Evolutionary conservation across 2,329 filamentous ascomycete species (phyloP).

Genomic region (Akanthomyces lecanii): DNA sequence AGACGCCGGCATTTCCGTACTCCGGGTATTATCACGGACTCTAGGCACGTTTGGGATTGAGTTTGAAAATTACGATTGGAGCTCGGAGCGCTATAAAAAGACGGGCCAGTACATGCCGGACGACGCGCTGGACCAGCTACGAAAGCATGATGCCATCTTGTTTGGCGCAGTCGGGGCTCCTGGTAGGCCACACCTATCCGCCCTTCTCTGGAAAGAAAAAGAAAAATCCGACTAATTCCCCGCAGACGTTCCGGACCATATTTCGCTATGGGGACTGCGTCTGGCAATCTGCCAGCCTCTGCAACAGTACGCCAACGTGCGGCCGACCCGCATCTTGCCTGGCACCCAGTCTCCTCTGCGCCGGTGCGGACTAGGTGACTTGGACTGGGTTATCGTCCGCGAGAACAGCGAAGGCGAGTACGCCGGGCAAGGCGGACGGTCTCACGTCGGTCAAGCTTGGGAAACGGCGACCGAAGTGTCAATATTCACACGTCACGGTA

Average conservation of each 20-base stretch:
- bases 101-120: conserved; percentile 53
- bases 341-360: conserved; percentile 55
- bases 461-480: conserved; percentile 59
- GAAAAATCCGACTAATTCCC: background rate
- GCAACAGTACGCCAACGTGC: conserved; percentile 64
- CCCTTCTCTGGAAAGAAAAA: background rate
- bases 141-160: conserved; percentile 53
- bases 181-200: conserved; percentile 22
- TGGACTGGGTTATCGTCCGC: conserved; percentile 63
- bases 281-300: conserved; percentile 61
- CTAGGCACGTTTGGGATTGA: conserved; percentile 56
- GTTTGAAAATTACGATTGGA: conserved; percentile 64
- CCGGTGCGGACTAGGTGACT: conserved; percentile 47
- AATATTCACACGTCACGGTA: conserved; percentile 57
- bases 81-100: conserved; percentile 60
- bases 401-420: conserved; percentile 67
- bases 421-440: conserved; percentile 59
- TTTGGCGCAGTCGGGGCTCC: conserved; percentile 63
- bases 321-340: conserved; percentile 57
- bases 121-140: conserved; percentile 34
- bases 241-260: conserved; percentile 58
- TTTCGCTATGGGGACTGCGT: conserved; percentile 61
- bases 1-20: conserved; percentile 54
- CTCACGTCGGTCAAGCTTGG: conserved; percentile 55
- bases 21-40: conserved; percentile 49